Conservation (phyloP, 768 basidiomycete species). For the Panaeolus cyanescens region DNA sequence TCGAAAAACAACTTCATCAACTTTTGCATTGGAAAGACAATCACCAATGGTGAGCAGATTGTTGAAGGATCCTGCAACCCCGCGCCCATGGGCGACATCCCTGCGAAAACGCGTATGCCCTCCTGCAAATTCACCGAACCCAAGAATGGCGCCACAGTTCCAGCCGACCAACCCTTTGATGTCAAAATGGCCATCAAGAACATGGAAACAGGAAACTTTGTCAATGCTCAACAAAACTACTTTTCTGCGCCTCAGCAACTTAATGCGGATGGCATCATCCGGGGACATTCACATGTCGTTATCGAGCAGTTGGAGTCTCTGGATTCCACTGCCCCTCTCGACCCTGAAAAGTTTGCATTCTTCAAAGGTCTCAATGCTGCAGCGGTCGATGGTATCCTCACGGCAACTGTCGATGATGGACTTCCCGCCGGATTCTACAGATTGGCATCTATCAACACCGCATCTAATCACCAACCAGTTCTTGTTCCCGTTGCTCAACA, state of each 20-base stretch:
- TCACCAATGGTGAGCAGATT: conserved; percentile 56
- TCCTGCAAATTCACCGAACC: conserved; percentile 51
- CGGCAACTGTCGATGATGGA: conserved; percentile 53
- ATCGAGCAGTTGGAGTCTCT: conserved; percentile 50
- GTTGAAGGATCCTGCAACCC: conserved; percentile 60
- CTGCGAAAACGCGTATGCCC: conserved; percentile 47
- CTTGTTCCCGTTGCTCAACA: conserved; percentile 63
- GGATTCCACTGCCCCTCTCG: conserved; percentile 42
- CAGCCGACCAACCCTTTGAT: conserved; percentile 49
- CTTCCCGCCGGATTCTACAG: conserved; percentile 62
- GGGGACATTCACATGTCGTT: conserved; percentile 62
- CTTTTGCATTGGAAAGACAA: conserved; percentile 48
- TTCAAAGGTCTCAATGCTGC: conserved; percentile 56
- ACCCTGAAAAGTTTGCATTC: conserved; percentile 58
- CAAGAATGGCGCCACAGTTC: conserved; percentile 44
- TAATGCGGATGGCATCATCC: conserved; percentile 50
- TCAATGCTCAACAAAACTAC: conserved; percentile 54
- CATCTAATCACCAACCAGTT: conserved; percentile 61
- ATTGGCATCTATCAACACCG: conserved; percentile 58
- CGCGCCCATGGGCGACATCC: conserved; percentile 60
- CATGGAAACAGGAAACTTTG: conserved; percentile 58
- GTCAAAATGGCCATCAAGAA: conserved; percentile 50
- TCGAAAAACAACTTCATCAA: conserved; percentile 72
- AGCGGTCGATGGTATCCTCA: conserved; percentile 50
- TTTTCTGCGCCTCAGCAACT: conserved; percentile 60